Conservation (phyloP, 257 asterid species). For the Solanum bukasovii region DNA sequence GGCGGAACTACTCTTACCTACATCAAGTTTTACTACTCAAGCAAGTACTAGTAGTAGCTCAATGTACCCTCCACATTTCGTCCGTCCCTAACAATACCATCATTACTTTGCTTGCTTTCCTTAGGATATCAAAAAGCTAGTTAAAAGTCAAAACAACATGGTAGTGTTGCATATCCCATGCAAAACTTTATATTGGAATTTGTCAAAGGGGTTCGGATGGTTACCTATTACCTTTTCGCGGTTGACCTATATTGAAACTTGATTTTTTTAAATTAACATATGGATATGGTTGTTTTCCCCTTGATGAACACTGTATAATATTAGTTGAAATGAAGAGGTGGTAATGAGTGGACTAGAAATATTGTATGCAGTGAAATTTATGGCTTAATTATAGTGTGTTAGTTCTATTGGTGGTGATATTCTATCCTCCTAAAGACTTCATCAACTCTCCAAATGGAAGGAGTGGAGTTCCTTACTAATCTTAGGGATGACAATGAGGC, state of each 20-base stretch:
- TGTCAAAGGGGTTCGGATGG: neutral
- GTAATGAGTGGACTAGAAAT: constrained; percentile 1
- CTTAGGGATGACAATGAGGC: neutral
- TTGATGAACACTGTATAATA: constrained; percentile 1
- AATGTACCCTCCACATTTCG: constrained; percentile 26
- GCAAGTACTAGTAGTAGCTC: constrained; percentile 63
- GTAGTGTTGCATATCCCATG: neutral
- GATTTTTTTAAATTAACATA: neutral
- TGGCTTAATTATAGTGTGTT: neutral
- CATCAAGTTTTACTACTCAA: constrained; percentile 36
- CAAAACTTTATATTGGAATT: neutral
- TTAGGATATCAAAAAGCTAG: neutral
- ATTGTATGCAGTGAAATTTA: neutral
- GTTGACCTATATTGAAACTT: neutral
- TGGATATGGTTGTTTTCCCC: neutral
- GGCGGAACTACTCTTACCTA: constrained; percentile 63
- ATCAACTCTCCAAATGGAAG: neutral
- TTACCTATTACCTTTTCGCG: neutral
- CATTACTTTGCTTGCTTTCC: neutral
- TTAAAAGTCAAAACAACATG: neutral
- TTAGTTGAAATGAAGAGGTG: neutral
- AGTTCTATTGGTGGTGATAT: neutral
- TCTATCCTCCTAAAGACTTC: neutral
- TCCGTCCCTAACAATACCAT: constrained; percentile 16
- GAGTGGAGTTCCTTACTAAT: neutral